Percentiles rank a stretch among this genome's conserved stretches.
phyloP scores from a whole-genome alignment of 169 alveolate species.

The Toxoplasma gondii region DNA sequence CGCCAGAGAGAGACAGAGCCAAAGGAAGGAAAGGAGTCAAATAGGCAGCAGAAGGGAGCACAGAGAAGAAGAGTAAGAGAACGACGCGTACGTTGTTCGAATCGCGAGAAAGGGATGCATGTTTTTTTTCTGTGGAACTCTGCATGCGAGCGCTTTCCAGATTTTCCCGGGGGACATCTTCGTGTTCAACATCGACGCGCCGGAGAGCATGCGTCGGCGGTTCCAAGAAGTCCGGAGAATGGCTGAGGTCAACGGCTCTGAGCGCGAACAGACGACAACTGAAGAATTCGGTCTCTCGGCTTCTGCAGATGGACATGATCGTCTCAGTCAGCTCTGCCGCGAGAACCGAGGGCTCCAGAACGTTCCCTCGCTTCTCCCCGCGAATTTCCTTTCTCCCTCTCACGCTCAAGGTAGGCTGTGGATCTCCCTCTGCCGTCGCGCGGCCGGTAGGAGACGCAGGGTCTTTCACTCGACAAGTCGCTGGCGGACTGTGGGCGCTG shows the following conservation, averaged over 20 bases:
- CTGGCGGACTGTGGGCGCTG: too few relatives aligned
- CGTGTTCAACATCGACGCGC: constrained; percentile 15
- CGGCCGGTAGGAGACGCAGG: too few relatives aligned
- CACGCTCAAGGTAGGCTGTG: neutral
- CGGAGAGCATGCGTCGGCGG: neutral
- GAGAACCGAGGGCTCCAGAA: neutral
- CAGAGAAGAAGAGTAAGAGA: neutral
- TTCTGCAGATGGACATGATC: neutral
- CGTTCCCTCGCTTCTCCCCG: neutral
- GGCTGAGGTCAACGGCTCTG: neutral
- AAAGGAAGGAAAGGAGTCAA: too few relatives aligned
- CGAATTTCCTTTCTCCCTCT: neutral
- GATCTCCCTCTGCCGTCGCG: neutral
- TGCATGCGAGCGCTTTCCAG: too few relatives aligned
- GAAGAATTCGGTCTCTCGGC: constrained; percentile 2
- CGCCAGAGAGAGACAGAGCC: too few relatives aligned
- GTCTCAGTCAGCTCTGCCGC: neutral
- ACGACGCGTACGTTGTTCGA: too few relatives aligned
- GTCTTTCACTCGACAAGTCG: too few relatives aligned
- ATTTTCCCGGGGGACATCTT: constrained; percentile 15
- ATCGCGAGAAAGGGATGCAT: too few relatives aligned
- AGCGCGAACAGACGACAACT: neutral
- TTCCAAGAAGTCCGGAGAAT: neutral
- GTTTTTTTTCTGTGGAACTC: too few relatives aligned
- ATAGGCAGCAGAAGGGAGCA: too few relatives aligned